Evolutionary conservation across 2,329 filamentous ascomycete genomes (phyloP).

Genomic region (Daldinia sp.): DNA sequence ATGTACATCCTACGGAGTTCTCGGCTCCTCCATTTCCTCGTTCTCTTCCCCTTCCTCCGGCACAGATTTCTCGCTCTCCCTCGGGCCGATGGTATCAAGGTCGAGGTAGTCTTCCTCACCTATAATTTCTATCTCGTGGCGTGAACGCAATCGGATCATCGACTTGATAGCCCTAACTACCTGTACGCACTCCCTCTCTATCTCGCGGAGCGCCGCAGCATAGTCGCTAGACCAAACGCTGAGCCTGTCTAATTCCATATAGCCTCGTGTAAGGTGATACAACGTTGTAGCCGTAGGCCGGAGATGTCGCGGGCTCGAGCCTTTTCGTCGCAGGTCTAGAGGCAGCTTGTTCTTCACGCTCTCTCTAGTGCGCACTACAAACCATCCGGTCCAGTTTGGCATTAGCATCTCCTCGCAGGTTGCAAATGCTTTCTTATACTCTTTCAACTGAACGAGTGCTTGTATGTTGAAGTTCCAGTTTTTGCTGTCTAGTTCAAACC

Average conservation of each 20-base stretch:
- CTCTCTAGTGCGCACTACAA: slow-evolving; percentile 47
- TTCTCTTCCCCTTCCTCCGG: neutral
- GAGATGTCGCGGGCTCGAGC: slow-evolving; percentile 54
- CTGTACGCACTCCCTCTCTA: slow-evolving; percentile 55
- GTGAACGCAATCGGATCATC: slow-evolving; percentile 49
- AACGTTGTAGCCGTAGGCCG: slow-evolving; percentile 61
- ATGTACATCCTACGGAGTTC: neutral
- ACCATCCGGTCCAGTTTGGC: slow-evolving; percentile 82
- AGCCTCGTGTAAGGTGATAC: slow-evolving; percentile 62
- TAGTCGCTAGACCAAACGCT: slow-evolving; percentile 63
- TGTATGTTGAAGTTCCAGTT: slow-evolving; percentile 87
- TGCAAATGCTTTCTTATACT: slow-evolving; percentile 75
- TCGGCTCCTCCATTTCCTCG: neutral
- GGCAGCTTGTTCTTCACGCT: slow-evolving; percentile 50
- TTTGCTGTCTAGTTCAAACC: slow-evolving; percentile 79
- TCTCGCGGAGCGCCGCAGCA: slow-evolving; percentile 54
- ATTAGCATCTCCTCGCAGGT: slow-evolving; percentile 84
- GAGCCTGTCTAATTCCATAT: slow-evolving; percentile 62
- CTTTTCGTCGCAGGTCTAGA: slow-evolving; percentile 56
- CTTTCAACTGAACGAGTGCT: slow-evolving; percentile 70
- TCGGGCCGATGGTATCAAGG: slow-evolving; percentile 5
- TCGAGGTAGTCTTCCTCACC: slow-evolving; percentile 30
- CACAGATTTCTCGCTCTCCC: slow-evolving; percentile 1
- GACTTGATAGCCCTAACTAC: slow-evolving; percentile 49
- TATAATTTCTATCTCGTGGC: slow-evolving; percentile 47